Base-by-base conservation (phyloP, 176 grass and related monocot species). In the Cenchrus purpureus region DNA sequence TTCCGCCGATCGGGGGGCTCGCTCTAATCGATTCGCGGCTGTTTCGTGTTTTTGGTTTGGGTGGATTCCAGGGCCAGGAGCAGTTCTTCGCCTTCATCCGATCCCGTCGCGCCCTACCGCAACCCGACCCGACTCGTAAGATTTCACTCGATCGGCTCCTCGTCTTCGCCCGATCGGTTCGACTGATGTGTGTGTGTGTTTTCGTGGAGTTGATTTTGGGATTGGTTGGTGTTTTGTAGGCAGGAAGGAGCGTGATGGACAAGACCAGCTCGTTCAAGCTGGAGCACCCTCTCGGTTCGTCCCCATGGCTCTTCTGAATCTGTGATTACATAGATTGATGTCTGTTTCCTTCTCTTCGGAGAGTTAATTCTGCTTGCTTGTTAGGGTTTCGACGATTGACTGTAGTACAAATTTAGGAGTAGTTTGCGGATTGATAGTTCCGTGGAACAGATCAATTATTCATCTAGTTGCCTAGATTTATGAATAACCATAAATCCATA, bases 201-300 rank as follows among this genome's bases (percentile, higher is more conserved):
- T 25, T 25, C 37, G 56, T 5, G 42, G 67, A 65, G 13, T 13
- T 84, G 8, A 20, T 56, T 72, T 71, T 52, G 34, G 11, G 13
- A 42, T 22, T 67, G 76, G 43, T 74, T 79, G 13, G 46, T 71
- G 61, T 0, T 0, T 20, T 77, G 75, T 4, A 71, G 58, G 75
- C 71, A 84, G 82, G 80, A 55, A 83, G 7, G 71, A 79, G 81
- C 59, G 69, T 70, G 42, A 96, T 99, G 97, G 93, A 91, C 10
- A 99, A 65, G 89, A 54, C 72, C 3, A 99, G 93, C 90, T 94
- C 88, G 81, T 99, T 99, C 93, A 96, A 92, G 86, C 70, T 94
- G 71, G 97, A 99, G 84, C 93, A 99, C 81, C 93, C 97, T 17
- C 90, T 99, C 32, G 97, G 96, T 98, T 52, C 34, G 6, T 3